A percentile compares a stretch with the other conserved stretches of the same genome.
Evolutionary conservation across 495 filamentous ascomycete species (phyloP).

Genomic region (Tuber calosporum): DNA sequence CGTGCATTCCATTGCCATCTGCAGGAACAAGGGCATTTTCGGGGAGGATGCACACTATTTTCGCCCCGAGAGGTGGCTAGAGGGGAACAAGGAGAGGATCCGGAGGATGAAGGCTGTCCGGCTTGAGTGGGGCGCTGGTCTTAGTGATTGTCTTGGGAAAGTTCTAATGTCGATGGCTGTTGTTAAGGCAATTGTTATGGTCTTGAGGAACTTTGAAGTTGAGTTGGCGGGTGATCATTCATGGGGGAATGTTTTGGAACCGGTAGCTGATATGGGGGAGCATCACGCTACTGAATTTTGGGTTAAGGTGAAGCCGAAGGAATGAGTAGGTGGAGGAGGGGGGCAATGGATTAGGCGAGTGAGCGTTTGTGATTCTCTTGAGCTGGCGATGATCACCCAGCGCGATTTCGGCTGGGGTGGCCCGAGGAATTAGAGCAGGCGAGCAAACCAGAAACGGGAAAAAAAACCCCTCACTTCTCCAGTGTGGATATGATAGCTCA

Average conservation of each 20-base stretch:
- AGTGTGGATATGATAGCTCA: no score
- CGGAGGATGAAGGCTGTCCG: conserved; percentile 50
- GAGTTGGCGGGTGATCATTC: not conserved
- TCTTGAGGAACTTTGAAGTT: not conserved
- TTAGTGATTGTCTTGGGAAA: conserved; percentile 24
- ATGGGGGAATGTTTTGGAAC: not conserved
- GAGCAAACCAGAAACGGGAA: no score
- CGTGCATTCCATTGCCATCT: conserved; percentile 52
- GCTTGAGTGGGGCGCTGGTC: conserved; percentile 43
- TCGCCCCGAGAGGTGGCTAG: conserved; percentile 61
- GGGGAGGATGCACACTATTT: conserved; percentile 58
- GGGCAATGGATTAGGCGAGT: not conserved
- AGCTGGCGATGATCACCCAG: not conserved
- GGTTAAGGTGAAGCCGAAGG: not conserved
- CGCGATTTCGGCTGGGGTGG: no score
- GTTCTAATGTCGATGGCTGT: conserved; percentile 14
- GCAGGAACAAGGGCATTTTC: conserved; percentile 52
- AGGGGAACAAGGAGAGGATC: conserved; percentile 45
- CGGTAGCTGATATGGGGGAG: not conserved
- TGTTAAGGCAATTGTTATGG: not conserved
- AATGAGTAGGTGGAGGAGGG: not conserved
- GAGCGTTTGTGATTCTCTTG: not conserved
- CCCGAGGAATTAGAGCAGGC: no score
- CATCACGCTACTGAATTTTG: not conserved
- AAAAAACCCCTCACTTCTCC: no score